Evolutionary conservation across 805 yeast species (phyloP).

Genomic region (Metschnikowia orientalis): DNA sequence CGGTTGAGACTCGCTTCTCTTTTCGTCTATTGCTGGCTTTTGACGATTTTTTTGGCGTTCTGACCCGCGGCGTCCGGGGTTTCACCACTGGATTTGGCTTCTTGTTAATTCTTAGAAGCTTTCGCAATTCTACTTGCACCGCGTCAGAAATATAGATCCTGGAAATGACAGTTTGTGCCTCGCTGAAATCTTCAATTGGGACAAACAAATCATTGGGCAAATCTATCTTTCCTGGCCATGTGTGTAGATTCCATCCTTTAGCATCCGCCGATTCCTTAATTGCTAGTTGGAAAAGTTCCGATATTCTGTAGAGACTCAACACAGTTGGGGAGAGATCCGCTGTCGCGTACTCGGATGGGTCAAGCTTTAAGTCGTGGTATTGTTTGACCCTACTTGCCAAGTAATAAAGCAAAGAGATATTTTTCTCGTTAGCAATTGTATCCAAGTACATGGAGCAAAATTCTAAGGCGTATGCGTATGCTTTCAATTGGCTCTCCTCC

Average conservation of each 20-base stretch:
- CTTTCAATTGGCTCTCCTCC: conserved; percentile 16
- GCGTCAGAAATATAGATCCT: conserved; percentile 53
- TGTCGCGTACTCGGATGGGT: conserved; percentile 25
- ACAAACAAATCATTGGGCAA: conserved; percentile 66
- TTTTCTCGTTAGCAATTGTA: conserved; percentile 57
- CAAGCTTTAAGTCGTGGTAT: conserved; percentile 53
- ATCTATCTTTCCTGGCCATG: conserved; percentile 77
- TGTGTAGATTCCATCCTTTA: conserved; percentile 64
- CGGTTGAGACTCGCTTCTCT: conserved; percentile 11
- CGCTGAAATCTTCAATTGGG: conserved; percentile 53
- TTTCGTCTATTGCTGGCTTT: conserved; percentile 3
- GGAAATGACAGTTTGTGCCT: conserved; percentile 54
- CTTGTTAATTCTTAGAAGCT: conserved; percentile 21
- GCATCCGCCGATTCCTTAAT: conserved; percentile 54
- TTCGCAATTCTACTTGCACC: conserved; percentile 34
- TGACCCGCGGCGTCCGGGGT: conserved; percentile 3
- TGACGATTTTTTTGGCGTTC: conserved; percentile 6
- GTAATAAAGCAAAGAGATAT: conserved; percentile 69
- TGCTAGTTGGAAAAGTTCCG: conserved; percentile 70
- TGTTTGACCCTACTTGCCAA: conserved; percentile 76
- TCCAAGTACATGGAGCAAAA: conserved; percentile 59
- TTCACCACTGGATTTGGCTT: conserved; percentile 12
- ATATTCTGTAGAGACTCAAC: conserved; percentile 53
- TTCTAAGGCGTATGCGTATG: conserved; percentile 51
- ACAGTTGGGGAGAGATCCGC: conserved; percentile 23